Evolutionary conservation across 2,329 filamentous ascomycete genomes (phyloP).

Genomic region (Lasiodiplodia sp.): DNA sequence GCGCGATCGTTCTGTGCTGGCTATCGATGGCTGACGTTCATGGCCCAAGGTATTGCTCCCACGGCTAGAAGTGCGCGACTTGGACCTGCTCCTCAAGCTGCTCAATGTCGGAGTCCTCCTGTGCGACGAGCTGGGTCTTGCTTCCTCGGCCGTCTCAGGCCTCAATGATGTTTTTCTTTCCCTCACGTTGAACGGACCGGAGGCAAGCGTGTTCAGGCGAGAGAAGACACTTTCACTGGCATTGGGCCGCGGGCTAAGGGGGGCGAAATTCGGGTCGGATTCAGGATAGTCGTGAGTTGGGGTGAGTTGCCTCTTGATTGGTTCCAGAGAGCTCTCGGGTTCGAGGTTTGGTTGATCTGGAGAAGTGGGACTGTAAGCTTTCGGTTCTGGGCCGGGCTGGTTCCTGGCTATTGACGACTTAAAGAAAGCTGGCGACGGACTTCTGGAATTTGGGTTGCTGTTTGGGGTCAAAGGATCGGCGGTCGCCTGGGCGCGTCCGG

Average conservation of each 20-base stretch:
- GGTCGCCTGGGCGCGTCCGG: slow-evolving; percentile 22
- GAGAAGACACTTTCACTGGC: slow-evolving; percentile 59
- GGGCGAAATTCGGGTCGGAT: slow-evolving; percentile 51
- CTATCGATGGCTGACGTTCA: slow-evolving; percentile 34
- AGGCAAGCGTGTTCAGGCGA: slow-evolving; percentile 70
- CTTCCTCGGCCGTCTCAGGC: slow-evolving; percentile 8
- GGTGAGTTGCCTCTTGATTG: slow-evolving; percentile 6
- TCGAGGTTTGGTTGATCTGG: slow-evolving; percentile 35
- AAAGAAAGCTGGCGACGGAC: slow-evolving; percentile 31
- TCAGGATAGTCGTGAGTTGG: slow-evolving; percentile 43
- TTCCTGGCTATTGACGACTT: slow-evolving; percentile 36
- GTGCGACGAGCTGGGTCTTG: slow-evolving; percentile 32
- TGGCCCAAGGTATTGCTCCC: slow-evolving; percentile 36
- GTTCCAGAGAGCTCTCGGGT: slow-evolving; percentile 10
- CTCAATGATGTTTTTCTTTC: slow-evolving; percentile 18
- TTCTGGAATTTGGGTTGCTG: slow-evolving; percentile 39
- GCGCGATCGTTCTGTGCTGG: slow-evolving; percentile 43
- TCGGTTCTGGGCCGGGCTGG: slow-evolving; percentile 46
- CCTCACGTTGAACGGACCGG: slow-evolving; percentile 57
- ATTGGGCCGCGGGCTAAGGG: slow-evolving; percentile 56
- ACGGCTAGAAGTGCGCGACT: slow-evolving; percentile 18
- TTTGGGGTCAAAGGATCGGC: slow-evolving; percentile 38
- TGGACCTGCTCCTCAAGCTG: slow-evolving; percentile 24
- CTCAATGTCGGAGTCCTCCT: slow-evolving; percentile 45
- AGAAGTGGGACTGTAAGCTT: slow-evolving; percentile 41